Evolutionary conservation across 2,329 filamentous ascomycete genomes (phyloP), one percentile per base, ranked within the genome.

Genomic region (Hypoxylon sp.): DNA sequence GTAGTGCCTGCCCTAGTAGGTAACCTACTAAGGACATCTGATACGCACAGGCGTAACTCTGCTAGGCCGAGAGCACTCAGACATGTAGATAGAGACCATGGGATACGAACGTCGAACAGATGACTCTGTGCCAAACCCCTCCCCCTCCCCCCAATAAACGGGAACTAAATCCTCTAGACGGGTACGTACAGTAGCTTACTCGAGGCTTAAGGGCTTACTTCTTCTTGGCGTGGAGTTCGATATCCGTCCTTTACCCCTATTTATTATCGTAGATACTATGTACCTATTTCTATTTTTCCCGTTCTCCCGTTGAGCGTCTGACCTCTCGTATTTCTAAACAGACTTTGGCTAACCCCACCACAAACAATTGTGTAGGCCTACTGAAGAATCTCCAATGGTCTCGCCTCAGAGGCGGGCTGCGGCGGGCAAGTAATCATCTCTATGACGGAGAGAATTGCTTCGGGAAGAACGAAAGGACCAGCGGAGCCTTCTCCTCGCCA

Each of bases 401-500:
- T 26, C 5, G 6, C 42, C 55, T 17, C 19, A 35, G 13, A 22
- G 29, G 8, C 47, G 31, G 29, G 42, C 44, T 48, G 5, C 17
- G 10, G 14, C 33, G 57, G 24, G 8, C 11, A 44, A 35, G 17
- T 2, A 3, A 19, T n/a, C 17, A 52, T 35, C 22, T 6, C 33
- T 53, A 53, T 53, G 58, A 65, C 22, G 48, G 33, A 39, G 39
- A 48, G 19, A 22, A 22, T 22, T 19, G 5, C n/a, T 17, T 29
- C 13, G 26, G 31, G n/a, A 29, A 6, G 11, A 31, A n/a, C 3
- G 14, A 54, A 52, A 50, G 19, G 24, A 14, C 37, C 24, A 35
- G 39, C 17, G n/a, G 10, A 29, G 31, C 39, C 44, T 31, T 29
- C 11, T 44, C 51, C 31, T 42, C 19, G n/a, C n/a, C 26, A 35